These are phyloP conservation scores for Orbilia blumenaviensis DNA, from an alignment of 2,329 filamentous ascomycete species.

Conservation along the genomic window DNA sequence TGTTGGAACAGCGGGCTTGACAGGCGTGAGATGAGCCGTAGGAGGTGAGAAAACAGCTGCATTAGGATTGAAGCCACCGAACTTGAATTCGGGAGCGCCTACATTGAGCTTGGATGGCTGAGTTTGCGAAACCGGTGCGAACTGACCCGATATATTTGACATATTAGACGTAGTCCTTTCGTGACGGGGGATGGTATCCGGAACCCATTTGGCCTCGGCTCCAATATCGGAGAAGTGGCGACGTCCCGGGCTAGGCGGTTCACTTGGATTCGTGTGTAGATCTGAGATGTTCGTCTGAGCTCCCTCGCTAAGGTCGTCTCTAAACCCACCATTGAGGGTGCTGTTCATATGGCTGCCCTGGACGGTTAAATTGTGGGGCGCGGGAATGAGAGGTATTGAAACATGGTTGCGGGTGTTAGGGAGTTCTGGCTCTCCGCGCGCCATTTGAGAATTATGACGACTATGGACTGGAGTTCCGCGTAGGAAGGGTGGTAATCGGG, in stretches of 20 bases:
- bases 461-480: conserved; percentile 43
- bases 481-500: conserved; percentile 46
- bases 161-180: conserved; percentile 62
- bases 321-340: conserved; percentile 36
- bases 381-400: conserved; percentile 61
- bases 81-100: conserved; percentile 86
- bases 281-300: conserved; percentile 61
- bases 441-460: conserved; percentile 64
- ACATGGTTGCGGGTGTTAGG: conserved; percentile 60
- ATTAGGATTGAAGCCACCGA: conserved; percentile 66
- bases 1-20: conserved; percentile 57
- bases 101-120: conserved; percentile 81
- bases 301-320: conserved; percentile 61
- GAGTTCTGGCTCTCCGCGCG: conserved; percentile 74
- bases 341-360: conserved; percentile 30
- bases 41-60: conserved; percentile 57
- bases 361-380: conserved; percentile 60
- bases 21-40: conserved; percentile 67
- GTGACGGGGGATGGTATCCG: conserved; percentile 70
- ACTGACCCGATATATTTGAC: conserved; percentile 11
- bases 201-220: conserved; percentile 42
- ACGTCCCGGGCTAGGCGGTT: conserved; percentile 56
- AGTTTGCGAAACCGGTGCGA: not conserved
- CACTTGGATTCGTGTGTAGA: conserved; percentile 58
- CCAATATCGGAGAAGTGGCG: conserved; percentile 45